phyloP scores from a whole-genome alignment of 2,329 filamentous ascomycete genomes.

The Cladosporium sp. region DNA sequence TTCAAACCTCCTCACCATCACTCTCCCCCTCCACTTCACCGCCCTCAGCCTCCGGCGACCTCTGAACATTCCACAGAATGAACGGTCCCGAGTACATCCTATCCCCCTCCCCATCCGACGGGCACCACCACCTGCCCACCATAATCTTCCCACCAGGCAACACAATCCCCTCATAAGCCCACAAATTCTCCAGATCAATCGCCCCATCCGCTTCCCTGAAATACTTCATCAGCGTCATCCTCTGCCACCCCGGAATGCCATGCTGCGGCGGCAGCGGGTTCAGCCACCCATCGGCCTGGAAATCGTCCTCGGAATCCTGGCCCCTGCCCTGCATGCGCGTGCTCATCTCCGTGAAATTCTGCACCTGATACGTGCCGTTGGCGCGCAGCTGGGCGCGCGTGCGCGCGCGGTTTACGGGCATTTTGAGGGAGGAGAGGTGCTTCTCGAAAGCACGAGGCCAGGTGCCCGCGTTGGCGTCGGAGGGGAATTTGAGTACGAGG shows the following conservation, averaged over 20 bases:
- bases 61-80: constrained; percentile 40
- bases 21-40: too few species aligned
- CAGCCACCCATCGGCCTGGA: constrained; percentile 43
- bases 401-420: constrained; percentile 17
- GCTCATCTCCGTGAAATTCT: neutral
- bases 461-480: constrained; percentile 16
- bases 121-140: constrained; percentile 45
- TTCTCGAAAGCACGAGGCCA: constrained; percentile 41
- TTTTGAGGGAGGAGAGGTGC: constrained; percentile 33
- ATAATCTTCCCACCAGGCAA: constrained; percentile 46
- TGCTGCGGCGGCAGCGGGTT: constrained; percentile 47
- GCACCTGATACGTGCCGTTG: neutral
- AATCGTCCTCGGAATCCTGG: constrained; percentile 31
- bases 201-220: constrained; percentile 30
- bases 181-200: constrained; percentile 34
- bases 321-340: constrained; percentile 38
- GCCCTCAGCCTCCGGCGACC: neutral
- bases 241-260: constrained; percentile 50
- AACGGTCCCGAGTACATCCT: constrained; percentile 38
- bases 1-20: neutral
- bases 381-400: constrained; percentile 31
- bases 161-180: constrained; percentile 48
- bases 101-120: constrained; percentile 25
- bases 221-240: constrained; percentile 53
- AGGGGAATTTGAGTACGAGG: constrained; percentile 20